Base-by-base conservation (phyloP, 257 asterid species). In the Przewalskia tangutica region DNA sequence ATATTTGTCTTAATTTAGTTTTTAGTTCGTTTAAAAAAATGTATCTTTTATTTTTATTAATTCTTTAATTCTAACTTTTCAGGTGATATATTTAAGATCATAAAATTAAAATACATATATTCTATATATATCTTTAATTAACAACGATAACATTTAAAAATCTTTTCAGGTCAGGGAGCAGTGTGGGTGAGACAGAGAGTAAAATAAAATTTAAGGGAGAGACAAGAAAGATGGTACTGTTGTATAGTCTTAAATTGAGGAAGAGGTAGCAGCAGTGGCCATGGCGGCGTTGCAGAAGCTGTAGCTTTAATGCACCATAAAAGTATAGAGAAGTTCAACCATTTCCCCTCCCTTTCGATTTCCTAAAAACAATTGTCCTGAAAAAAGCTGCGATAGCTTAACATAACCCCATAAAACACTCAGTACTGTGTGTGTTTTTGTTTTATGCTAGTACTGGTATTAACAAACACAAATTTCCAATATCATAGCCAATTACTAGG, bases 281-380 rank as follows among this genome's bases (percentile, higher is more conserved):
- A 85, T 89, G 98, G 97, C 98, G 97, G 98, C 98, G 95, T 91
- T 91, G 93, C 95, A 93, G 97, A 83, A 20, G 87, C 94, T 85
- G 93, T 85, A 87, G 89, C 86, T 89, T 93, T 90, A 95, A 89
- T 92, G 95, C 90, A 84, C 88, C 42, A 83, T 82, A 73, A 73
- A 50, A 64, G 76, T 66, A 80, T 10, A 65, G 80, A 23, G 58
- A 12, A 80, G 82, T 11, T 32, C 53, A 84, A 82, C 82, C 51
- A 81, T 73, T 81, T 75, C 63, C 58, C 79, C 81, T 62, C 67
- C 86, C 91, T 87, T 84, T 86, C 78, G 80, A 48, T 75, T 85
- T 89, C 85, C 77, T 59, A 84, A 89, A 55, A n/a, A 44, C 48
- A 6, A 79, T 87, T 82, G 86, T 76, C 68, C 82, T 78, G 58